A percentile compares a stretch with the other conserved stretches of the same genome.
phyloP scores from a whole-genome alignment of 2,329 filamentous ascomycete species.

The Fusarium armeniacum region DNA sequence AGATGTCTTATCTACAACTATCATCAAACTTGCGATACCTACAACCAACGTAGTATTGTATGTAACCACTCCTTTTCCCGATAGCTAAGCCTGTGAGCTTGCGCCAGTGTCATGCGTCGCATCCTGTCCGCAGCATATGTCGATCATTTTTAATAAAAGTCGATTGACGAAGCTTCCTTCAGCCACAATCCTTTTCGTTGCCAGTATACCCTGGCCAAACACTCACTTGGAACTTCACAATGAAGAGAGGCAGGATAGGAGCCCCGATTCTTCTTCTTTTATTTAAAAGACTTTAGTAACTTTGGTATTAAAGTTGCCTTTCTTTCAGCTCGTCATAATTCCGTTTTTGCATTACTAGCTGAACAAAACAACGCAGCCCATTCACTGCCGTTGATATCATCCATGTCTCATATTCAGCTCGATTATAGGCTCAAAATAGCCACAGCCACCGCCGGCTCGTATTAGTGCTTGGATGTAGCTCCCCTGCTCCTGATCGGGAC shows the following conservation, averaged over 20 bases:
- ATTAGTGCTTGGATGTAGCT: conserved; percentile 30
- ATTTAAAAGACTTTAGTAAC: neutral
- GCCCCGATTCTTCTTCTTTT: neutral
- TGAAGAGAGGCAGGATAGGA: neutral
- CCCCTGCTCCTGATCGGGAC: conserved; percentile 1
- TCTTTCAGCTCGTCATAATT: neutral
- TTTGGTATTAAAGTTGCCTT: neutral
- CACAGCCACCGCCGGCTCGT: conserved; percentile 48
- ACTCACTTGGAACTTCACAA: conserved; percentile 9
- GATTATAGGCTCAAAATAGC: conserved; percentile 39
- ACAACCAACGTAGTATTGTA: neutral
- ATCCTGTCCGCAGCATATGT: conserved; percentile 34
- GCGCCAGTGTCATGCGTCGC: conserved; percentile 30
- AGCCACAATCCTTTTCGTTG: conserved; percentile 27
- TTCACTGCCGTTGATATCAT: conserved; percentile 24
- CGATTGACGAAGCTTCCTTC: conserved; percentile 26
- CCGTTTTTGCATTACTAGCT: conserved; percentile 10
- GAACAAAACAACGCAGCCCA: neutral
- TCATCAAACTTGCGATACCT: neutral
- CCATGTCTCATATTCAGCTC: conserved; percentile 23
- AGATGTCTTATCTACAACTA: neutral
- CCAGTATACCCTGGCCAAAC: neutral
- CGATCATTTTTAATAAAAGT: conserved; percentile 22
- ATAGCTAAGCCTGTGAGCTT: conserved; percentile 21
- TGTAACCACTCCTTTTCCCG: neutral